phyloP scores from a whole-genome alignment of 2,329 filamentous ascomycete genomes.

The Cordyceps tenuipes region DNA sequence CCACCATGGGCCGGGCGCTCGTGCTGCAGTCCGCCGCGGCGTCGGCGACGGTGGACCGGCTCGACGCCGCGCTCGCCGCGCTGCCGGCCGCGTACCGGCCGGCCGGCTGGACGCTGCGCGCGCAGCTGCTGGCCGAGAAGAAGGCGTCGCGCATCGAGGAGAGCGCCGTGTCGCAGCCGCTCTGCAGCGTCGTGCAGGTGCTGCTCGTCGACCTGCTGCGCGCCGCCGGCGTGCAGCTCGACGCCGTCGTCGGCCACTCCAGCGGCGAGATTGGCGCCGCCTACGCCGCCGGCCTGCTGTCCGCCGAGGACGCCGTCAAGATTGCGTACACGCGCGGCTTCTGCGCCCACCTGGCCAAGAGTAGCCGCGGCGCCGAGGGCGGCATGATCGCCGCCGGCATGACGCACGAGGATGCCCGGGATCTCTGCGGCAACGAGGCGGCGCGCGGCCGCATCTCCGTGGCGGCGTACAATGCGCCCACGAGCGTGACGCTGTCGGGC shows the following conservation, averaged over 20 bases:
- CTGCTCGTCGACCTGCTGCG: constrained; percentile 31
- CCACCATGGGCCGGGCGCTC: constrained; percentile 23
- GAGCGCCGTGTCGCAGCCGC: constrained; percentile 29
- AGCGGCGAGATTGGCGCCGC: constrained; percentile 37
- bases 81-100: constrained; percentile 18
- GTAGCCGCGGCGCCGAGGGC: constrained; percentile 32
- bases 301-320: constrained; percentile 31
- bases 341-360: constrained; percentile 24
- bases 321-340: constrained; percentile 39
- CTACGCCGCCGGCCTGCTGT: constrained; percentile 31
- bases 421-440: neutral
- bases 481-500: constrained; percentile 19
- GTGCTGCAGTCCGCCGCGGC: constrained; percentile 20
- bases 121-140: constrained; percentile 23
- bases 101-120: constrained; percentile 23
- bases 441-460: constrained; percentile 12
- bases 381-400: constrained; percentile 42
- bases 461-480: constrained; percentile 14
- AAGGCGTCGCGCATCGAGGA: constrained; percentile 19
- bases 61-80: constrained; percentile 20
- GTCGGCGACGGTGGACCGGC: constrained; percentile 17
- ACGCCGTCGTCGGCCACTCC: constrained; percentile 32
- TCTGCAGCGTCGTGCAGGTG: constrained; percentile 34
- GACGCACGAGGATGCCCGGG: constrained; percentile 10
- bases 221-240: constrained; percentile 27